phyloP scores from a whole-genome alignment of 768 basidiomycete genomes.

The Hericium erinaceus region DNA sequence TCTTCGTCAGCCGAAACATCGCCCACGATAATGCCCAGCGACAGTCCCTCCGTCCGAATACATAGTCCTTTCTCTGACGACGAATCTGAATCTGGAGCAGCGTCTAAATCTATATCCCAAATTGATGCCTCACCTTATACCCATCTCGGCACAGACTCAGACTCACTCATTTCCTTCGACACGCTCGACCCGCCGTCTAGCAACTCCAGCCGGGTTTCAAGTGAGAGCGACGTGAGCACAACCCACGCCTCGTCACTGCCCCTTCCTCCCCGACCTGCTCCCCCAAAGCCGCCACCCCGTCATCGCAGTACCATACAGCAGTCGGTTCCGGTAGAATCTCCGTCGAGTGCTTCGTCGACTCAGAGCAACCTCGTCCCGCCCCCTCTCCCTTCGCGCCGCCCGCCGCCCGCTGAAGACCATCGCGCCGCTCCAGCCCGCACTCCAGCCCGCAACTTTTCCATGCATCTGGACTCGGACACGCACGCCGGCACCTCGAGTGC shows the following conservation, averaged over 20 bases:
- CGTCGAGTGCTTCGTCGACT: not conserved
- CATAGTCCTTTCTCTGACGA: not conserved
- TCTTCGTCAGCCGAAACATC: not conserved
- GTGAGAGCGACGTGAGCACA: conserved; percentile 24
- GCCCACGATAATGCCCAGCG: not conserved
- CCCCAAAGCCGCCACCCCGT: not conserved
- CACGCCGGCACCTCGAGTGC: not conserved
- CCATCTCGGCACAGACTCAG: not conserved
- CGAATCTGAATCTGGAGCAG: not conserved
- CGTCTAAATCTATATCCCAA: not conserved
- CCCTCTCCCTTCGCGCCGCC: conserved; percentile 11
- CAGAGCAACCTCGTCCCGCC: conserved; percentile 8
- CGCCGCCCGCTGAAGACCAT: not conserved
- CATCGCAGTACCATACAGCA: not conserved
- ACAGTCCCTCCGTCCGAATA: not conserved
- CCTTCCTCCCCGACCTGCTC: not conserved
- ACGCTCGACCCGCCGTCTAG: conserved; percentile 17
- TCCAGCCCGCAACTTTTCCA: conserved; percentile 1
- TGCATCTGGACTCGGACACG: conserved; percentile 5
- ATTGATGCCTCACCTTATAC: not conserved
- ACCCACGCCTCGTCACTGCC: not conserved
- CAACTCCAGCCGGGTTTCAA: conserved; percentile 32
- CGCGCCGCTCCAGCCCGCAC: not conserved
- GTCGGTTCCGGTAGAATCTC: not conserved
- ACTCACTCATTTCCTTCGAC: conserved; percentile 4